Evolutionary conservation across 1,284 basidiomycete genomes (phyloP).

Genomic region (Ustilago hordei): DNA sequence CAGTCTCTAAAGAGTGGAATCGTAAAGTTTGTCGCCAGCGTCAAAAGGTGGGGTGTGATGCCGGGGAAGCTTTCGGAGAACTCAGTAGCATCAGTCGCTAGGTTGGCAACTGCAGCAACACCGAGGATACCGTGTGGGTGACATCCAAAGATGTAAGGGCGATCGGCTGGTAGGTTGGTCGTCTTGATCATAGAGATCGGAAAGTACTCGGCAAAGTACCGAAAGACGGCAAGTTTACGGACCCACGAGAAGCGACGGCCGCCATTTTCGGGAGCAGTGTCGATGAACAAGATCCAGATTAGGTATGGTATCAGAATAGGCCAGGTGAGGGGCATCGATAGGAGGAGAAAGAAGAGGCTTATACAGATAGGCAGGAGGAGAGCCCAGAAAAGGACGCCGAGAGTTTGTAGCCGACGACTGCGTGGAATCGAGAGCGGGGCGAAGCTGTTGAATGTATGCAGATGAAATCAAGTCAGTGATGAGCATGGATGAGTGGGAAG

Average conservation of each 20-base stretch:
- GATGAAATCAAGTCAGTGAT: not conserved
- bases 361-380: constrained; percentile 80
- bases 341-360: constrained; percentile 80
- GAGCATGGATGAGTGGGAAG: not conserved
- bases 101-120: constrained; percentile 87
- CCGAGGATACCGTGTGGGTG: constrained; percentile 67
- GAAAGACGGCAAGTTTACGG: constrained; percentile 80
- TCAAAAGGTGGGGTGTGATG: constrained; percentile 90
- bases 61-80: constrained; percentile 92
- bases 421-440: constrained; percentile 63
- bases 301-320: constrained; percentile 84
- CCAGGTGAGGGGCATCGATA: constrained; percentile 92
- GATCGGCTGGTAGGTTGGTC: constrained; percentile 84
- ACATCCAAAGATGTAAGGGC: constrained; percentile 88
- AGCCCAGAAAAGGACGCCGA: constrained; percentile 84
- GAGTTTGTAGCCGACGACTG: constrained; percentile 66
- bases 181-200: constrained; percentile 75
- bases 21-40: constrained; percentile 85
- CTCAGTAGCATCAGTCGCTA: constrained; percentile 94
- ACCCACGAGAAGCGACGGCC: constrained; percentile 84
- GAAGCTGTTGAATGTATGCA: constrained; percentile 34
- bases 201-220: constrained; percentile 89
- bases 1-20: constrained; percentile 94
- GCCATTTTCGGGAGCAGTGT: constrained; percentile 82
- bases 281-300: constrained; percentile 80